Evolutionary conservation across 305 asterid genomes (phyloP).

Genomic region (Fraxinus sp.): DNA sequence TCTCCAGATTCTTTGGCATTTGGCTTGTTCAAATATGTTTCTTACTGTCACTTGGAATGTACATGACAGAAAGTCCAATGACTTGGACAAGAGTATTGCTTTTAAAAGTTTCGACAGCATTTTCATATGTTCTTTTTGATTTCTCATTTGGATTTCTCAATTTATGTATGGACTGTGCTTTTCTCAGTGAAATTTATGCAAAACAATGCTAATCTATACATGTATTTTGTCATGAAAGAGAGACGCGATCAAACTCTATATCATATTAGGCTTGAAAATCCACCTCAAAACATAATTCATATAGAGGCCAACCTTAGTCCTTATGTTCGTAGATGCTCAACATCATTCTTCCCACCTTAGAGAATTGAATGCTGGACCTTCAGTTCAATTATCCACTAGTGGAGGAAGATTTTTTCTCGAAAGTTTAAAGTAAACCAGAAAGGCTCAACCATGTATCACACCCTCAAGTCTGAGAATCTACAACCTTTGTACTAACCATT

Average conservation of each 20-base stretch:
- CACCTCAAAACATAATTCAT: not conserved
- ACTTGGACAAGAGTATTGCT: not conserved
- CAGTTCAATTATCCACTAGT: not conserved
- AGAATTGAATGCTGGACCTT: not conserved
- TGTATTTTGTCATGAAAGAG: not conserved
- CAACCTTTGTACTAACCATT: not conserved
- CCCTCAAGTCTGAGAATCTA: not conserved
- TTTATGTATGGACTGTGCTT: not conserved
- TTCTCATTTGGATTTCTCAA: not conserved
- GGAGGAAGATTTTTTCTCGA: not conserved
- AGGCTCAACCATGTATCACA: not conserved
- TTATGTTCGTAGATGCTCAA: not conserved
- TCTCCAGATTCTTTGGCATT: not conserved
- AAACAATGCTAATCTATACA: not conserved
- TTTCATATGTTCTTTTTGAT: not conserved
- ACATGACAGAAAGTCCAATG: not conserved
- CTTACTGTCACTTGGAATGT: not conserved
- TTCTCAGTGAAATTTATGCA: not conserved
- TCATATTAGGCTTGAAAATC: not conserved
- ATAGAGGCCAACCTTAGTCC: not conserved
- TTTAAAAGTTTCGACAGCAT: not conserved
- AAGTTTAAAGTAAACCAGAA: too few species aligned
- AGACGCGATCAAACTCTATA: not conserved
- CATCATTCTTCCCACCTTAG: not conserved
- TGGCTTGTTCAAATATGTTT: not conserved